Base-by-base conservation (phyloP, 1,139 yeast genomes). In the Hansenula lynferdii region DNA sequence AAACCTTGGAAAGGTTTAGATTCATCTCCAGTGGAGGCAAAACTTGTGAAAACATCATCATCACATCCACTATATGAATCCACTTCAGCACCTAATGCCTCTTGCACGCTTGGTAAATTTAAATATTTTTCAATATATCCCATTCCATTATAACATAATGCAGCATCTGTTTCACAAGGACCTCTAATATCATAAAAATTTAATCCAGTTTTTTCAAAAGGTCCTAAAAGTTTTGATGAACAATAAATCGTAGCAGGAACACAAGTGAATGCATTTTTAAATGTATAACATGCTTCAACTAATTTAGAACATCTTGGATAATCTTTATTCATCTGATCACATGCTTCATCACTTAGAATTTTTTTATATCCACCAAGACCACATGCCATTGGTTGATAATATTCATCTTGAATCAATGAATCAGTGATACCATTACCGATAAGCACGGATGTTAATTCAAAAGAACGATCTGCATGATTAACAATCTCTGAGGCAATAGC, bases 391-490 rank as follows among this genome's bases (percentile, higher is more conserved):
- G 90, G 90, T 54, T 76, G 77, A 60, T 84, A 84, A 57, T 74
- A 73, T 40, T 71, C 76, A 53, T 77, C 74, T 61, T 85, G 95
- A 40, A 77, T 66, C 45, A 80, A 69, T 2, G 92, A 72, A 56
- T 85, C 94, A 19, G 94, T 84, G 48, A 85, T 74, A 40, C 95
- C 95, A 61, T 85, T 85, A 28, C 96, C 96, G 51, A 85, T 85
- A 57, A 85, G 60, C 6, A 85, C 77, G 3, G 94, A 84, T 11
- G 76, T 61, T 52, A 85, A 70, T 48, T 84, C 76, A 58, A 85
- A 85, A 16, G 75, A 64, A 43, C 84, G 72, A 54, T 80, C 85
- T 16, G 77, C 77, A 57, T 79, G 78, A 46, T 65, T 68, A 44
- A 83, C 62, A 45, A 86, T 84, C 56, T 84, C 94, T 35, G 74